Base-by-base conservation (phyloP, 2,329 filamentous ascomycete species). In the Botrytis tulipae region DNA sequence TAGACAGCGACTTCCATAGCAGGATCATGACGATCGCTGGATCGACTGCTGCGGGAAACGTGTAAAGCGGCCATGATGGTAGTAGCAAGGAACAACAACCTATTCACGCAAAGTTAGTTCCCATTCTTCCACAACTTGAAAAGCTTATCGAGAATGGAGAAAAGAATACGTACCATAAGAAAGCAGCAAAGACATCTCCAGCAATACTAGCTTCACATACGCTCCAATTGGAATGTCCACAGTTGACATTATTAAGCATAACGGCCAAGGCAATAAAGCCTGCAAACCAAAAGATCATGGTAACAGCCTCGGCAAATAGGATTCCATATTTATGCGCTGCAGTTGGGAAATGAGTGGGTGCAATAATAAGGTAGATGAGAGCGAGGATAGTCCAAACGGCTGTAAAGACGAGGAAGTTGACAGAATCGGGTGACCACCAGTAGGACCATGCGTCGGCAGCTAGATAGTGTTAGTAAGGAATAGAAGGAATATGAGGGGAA, bases 261-360 rank as follows among this genome's bases (percentile, higher is more conserved):
- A 90, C 91, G 0, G 92, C 93, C 18, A 95, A 83, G 0, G 93
- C 93, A 77, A 97, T 90, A 78, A 94, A 92, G 10, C 93, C 94
- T 0, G 92, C 91, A 80, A 98, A 96, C 94, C 94, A 97, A 85
- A 97, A 97, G 73, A 97, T 86, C 83, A 92, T 91, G 16, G 93
- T 96, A 37, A 96, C 77, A 65, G 85, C 85, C 79, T 97, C 92
- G 46, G 93, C 85, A 1, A 79, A 90, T 29, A 95, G 84, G 25
- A 94, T 88, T 62, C 86, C 89, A 69, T 89, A 88, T 70, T 86
- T 87, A 82, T 93, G 89, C 78, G 90, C 90, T 18, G 89, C 78
- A 37, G 84, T 84, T 5, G 87, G 85, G 78, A 90, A 84, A 82
- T 90, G 90, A 61, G 88, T 84, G 1, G 93, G 92, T 4, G 90